Evolutionary conservation across 2,329 filamentous ascomycete species (phyloP).

Genomic region (Aureobasidium sp.): DNA sequence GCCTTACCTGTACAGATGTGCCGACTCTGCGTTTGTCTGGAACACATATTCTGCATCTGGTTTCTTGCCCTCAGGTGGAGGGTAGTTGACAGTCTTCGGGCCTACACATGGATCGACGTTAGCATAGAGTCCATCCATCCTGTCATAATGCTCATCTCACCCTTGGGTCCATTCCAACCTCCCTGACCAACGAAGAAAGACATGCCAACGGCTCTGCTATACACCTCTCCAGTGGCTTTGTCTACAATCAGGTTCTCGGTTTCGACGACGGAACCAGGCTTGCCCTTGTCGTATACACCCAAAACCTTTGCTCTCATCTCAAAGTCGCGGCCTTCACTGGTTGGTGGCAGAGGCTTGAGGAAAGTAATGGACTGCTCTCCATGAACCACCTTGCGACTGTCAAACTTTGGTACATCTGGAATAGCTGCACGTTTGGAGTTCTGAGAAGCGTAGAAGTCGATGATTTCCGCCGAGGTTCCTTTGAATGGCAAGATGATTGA

Average conservation of each 20-base stretch:
- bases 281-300: constrained; percentile 85
- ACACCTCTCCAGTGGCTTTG: constrained; percentile 57
- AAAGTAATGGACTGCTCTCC: constrained; percentile 75
- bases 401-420: constrained; percentile 67
- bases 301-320: constrained; percentile 69
- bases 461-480: constrained; percentile 61
- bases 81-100: constrained; percentile 67
- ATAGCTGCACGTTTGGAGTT: constrained; percentile 48
- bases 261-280: constrained; percentile 72
- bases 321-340: constrained; percentile 63
- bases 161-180: constrained; percentile 85
- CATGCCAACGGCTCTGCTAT: constrained; percentile 58
- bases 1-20: constrained; percentile 57
- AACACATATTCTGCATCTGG: constrained; percentile 63
- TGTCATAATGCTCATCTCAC: constrained; percentile 25
- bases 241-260: constrained; percentile 71
- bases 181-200: constrained; percentile 74
- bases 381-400: constrained; percentile 66
- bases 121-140: background rate
- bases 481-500: constrained; percentile 80
- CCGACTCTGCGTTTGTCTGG: constrained; percentile 63
- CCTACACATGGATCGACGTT: constrained; percentile 22
- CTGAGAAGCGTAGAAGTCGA: constrained; percentile 73
- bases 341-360: constrained; percentile 63
- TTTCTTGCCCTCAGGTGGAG: constrained; percentile 60